These are phyloP conservation scores for Aspergillus fumigatiaffinis DNA, from an alignment of 2,329 filamentous ascomycete genomes.

Conservation along the genomic window DNA sequence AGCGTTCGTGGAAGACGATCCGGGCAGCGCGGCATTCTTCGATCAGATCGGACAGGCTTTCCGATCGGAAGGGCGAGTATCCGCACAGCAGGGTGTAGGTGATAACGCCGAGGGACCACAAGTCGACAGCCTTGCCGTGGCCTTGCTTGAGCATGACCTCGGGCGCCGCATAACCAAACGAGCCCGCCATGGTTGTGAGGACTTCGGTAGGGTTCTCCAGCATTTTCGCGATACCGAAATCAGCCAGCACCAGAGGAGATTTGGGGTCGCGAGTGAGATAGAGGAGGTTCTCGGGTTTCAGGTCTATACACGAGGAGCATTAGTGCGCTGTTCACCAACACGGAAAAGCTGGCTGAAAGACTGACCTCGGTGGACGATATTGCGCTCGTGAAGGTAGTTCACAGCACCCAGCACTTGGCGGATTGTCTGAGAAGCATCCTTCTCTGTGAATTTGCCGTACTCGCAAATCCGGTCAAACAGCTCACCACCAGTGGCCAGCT, in stretches of 20 bases:
- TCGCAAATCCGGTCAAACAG: conserved; percentile 98
- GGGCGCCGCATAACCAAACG: conserved; percentile 94
- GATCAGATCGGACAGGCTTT: conserved; percentile 88
- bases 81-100: conserved; percentile 97
- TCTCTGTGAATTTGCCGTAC: conserved; percentile 96
- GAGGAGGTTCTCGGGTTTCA: conserved; percentile 96
- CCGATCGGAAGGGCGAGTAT: conserved; percentile 95
- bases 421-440: conserved; percentile 94
- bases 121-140: conserved; percentile 96
- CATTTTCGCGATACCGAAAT: conserved; percentile 99
- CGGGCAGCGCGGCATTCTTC: conserved; percentile 82
- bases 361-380: conserved; percentile 90
- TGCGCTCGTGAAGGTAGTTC: conserved; percentile 87
- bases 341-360: background rate
- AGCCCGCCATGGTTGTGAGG: conserved; percentile 96
- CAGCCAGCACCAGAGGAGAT: conserved; percentile 87
- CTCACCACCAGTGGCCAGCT: conserved; percentile 92
- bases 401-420: conserved; percentile 90
- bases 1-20: conserved; percentile 93
- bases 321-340: background rate
- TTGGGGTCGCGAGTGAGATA: conserved; percentile 75
- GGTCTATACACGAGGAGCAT: conserved; percentile 54
- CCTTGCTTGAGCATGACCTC: conserved; percentile 98
- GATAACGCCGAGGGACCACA: conserved; percentile 99
- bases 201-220: conserved; percentile 86